Evolutionary conservation across 441 rosid species (phyloP).

Genomic region (California macrophylla): DNA sequence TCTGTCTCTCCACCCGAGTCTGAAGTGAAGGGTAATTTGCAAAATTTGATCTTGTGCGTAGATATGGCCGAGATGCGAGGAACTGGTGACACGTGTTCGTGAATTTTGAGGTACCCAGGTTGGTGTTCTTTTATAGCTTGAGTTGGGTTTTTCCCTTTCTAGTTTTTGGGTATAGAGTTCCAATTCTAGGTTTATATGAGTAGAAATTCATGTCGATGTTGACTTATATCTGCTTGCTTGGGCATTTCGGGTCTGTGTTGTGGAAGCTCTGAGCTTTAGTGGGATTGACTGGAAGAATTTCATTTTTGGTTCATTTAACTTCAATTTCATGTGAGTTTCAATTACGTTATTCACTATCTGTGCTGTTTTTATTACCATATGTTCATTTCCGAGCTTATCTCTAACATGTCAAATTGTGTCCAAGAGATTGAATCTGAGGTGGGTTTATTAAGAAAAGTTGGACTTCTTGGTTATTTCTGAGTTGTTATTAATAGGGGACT

Average conservation of each 20-base stretch:
- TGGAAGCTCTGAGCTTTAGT: slow-evolving; percentile 7
- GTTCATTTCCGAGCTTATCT: background rate
- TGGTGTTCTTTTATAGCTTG: background rate
- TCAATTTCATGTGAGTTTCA: slow-evolving; percentile 17
- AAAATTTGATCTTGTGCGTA: background rate
- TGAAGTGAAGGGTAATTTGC: background rate
- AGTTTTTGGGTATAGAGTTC: background rate
- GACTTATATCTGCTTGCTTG: background rate
- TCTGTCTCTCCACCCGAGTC: background rate
- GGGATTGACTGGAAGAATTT: slow-evolving; percentile 4
- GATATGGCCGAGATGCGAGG: background rate
- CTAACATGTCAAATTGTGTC: background rate
- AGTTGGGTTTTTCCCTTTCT: background rate
- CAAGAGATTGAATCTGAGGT: slow-evolving; percentile 26
- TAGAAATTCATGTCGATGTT: background rate
- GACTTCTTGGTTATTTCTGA: background rate
- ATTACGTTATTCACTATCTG: background rate
- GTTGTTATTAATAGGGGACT: slow-evolving; percentile 22
- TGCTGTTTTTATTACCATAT: background rate
- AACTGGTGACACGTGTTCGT: background rate
- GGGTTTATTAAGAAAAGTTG: slow-evolving; percentile 17
- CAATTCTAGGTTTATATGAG: background rate
- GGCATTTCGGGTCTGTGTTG: background rate
- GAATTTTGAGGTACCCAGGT: background rate
- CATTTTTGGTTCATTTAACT: slow-evolving; percentile 9